Evolutionary conservation across 148 eudicot species (phyloP).

Genomic region (Rhododendron henanense): DNA sequence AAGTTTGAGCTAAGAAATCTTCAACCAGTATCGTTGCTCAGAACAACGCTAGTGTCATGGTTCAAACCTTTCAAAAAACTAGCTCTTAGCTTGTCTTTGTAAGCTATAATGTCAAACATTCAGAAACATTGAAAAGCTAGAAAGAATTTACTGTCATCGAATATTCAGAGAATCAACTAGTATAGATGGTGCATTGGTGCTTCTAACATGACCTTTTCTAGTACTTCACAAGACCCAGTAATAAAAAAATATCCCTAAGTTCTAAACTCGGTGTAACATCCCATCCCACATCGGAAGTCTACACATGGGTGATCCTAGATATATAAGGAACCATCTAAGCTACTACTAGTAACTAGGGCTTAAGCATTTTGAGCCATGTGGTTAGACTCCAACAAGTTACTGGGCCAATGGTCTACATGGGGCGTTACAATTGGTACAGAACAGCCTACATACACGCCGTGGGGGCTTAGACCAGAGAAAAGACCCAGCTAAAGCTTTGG

Average conservation of each 20-base stretch:
- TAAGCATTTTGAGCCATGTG: too few relatives aligned
- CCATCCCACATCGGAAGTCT: too few relatives aligned
- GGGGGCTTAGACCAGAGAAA: too few relatives aligned
- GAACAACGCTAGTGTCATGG: background rate
- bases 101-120: background rate
- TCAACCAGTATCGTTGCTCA: background rate
- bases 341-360: too few relatives aligned
- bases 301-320: too few relatives aligned
- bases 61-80: background rate
- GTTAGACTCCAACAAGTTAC: too few relatives aligned
- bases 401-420: too few relatives aligned
- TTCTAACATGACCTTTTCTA: background rate
- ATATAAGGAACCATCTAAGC: too few relatives aligned
- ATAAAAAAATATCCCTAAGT: background rate
- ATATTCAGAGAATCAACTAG: background rate
- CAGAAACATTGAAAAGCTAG: background rate
- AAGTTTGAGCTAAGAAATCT: background rate
- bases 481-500: too few relatives aligned
- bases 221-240: background rate
- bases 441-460: too few relatives aligned
- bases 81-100: background rate
- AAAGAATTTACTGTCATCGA: background rate
- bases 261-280: background rate
- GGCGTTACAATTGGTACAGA: too few relatives aligned
- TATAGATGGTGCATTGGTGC: background rate